Conservation (phyloP, 139 green algal species). For the Raphidocelis subcapitata region DNA sequence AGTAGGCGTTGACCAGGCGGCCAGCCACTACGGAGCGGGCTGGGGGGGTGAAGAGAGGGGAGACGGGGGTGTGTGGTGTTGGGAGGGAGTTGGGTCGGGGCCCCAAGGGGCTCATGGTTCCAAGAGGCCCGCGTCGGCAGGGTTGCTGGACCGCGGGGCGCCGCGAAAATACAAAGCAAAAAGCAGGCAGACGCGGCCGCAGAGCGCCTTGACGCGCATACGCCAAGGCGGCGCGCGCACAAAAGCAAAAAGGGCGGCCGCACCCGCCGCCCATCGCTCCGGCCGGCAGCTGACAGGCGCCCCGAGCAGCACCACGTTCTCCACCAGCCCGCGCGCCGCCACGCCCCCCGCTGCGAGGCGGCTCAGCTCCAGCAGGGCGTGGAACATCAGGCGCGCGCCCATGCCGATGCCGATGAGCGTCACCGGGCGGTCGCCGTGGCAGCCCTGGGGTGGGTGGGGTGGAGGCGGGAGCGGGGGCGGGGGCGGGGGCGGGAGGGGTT, state of each 20-base stretch:
- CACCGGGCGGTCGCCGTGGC: constrained; percentile 67
- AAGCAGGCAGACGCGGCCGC: not conserved
- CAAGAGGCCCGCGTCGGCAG: no score
- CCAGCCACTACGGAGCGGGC: constrained; percentile 68
- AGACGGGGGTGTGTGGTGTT: not conserved
- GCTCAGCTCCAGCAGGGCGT: constrained; percentile 78
- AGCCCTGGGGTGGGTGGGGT: no score
- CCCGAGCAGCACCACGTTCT: constrained; percentile 79
- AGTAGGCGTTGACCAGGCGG: constrained; percentile 82
- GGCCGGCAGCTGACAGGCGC: constrained; percentile 53
- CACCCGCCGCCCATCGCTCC: not conserved
- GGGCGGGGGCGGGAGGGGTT: no score
- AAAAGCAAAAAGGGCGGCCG: not conserved
- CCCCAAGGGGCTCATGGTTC: no score
- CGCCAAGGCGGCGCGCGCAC: not conserved
- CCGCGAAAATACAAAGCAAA: not conserved
- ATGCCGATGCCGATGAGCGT: constrained; percentile 59
- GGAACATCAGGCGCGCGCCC: constrained; percentile 70
- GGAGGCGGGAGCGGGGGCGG: no score
- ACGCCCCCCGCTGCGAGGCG: constrained; percentile 5
- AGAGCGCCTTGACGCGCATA: not conserved
- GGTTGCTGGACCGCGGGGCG: no score
- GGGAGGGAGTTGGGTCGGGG: no score
- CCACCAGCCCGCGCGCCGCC: constrained; percentile 53
- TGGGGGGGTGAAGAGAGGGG: constrained; percentile 45